These are phyloP conservation scores for Hypoxylon cercidicola DNA, from an alignment of 495 filamentous ascomycete species.

Conservation along the genomic window DNA sequence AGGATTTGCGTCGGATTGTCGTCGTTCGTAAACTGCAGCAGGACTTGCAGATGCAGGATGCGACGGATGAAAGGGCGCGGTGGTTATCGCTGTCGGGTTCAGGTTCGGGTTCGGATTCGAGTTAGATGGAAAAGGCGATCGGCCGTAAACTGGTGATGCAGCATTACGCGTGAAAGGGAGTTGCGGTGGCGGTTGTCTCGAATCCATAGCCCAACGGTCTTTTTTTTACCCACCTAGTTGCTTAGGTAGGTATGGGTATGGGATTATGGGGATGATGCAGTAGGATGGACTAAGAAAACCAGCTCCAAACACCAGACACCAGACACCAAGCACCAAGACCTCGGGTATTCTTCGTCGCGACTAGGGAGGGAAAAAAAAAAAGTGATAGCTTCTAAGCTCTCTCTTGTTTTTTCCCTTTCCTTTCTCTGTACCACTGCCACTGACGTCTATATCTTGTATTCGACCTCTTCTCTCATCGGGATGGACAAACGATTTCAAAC, in stretches of 20 bases:
- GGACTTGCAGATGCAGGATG: slow-evolving; percentile 45
- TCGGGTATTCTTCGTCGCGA: slow-evolving; percentile 23
- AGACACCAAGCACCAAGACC: slow-evolving; percentile 14
- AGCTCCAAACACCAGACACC: slow-evolving; percentile 4
- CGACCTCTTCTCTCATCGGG: slow-evolving; percentile 11
- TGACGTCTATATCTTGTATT: slow-evolving; percentile 17
- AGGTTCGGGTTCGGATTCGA: no score
- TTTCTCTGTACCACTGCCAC: slow-evolving; percentile 11
- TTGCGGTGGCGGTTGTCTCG: slow-evolving; percentile 48
- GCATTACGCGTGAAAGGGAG: slow-evolving; percentile 51
- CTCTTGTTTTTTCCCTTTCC: slow-evolving; percentile 7
- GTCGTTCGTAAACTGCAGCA: slow-evolving; percentile 53
- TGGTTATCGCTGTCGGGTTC: slow-evolving; percentile 24
- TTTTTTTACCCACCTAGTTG: slow-evolving; percentile 33
- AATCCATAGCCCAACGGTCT: slow-evolving; percentile 36
- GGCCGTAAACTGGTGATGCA: slow-evolving; percentile 48
- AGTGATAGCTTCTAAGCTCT: background rate
- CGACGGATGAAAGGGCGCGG: slow-evolving; percentile 41
- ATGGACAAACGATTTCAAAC: slow-evolving; percentile 1
- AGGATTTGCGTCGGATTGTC: slow-evolving; percentile 57
- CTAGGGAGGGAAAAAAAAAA: slow-evolving; percentile 2
- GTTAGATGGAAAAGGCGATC: slow-evolving; percentile 47
- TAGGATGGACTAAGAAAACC: slow-evolving; percentile 23
- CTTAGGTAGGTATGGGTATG: slow-evolving; percentile 21
- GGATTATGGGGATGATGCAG: slow-evolving; percentile 25